Evolutionary conservation across 2,329 filamentous ascomycete genomes (phyloP).

Genomic region (Chalaropsis thielavioides): DNA sequence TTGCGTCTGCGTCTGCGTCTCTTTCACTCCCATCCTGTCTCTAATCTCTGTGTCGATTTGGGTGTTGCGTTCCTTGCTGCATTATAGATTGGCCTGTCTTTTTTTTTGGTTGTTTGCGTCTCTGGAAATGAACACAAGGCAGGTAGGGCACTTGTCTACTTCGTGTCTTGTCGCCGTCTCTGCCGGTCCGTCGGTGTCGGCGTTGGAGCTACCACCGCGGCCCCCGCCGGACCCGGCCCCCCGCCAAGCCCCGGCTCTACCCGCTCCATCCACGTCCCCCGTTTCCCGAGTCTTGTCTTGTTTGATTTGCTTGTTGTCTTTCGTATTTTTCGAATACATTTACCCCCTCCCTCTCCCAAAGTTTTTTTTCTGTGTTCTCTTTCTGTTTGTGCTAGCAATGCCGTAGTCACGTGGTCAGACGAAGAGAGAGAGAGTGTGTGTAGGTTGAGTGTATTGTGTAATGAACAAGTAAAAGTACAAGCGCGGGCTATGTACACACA

Average conservation of each 20-base stretch:
- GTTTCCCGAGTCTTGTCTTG: background rate
- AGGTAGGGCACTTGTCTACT: too few relatives aligned
- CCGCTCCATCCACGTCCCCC: background rate
- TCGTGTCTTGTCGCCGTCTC: background rate
- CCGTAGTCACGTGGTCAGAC: too few relatives aligned
- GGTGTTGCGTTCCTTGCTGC: background rate
- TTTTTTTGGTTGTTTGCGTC: background rate
- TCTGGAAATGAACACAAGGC: background rate
- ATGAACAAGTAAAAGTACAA: slow-evolving; percentile 4
- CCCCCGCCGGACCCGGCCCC: too few relatives aligned
- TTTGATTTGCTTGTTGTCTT: background rate
- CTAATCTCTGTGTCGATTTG: background rate
- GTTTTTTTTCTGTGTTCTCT: slow-evolving; percentile 4
- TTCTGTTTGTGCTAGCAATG: background rate
- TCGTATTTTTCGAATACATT: slow-evolving; percentile 6
- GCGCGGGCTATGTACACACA: background rate
- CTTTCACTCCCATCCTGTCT: background rate
- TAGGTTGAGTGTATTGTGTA: background rate
- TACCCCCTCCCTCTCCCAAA: slow-evolving; percentile 3
- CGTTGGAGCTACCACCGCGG: too few relatives aligned
- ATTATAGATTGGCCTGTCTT: background rate
- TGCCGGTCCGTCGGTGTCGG: too few relatives aligned
- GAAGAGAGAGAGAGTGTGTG: background rate
- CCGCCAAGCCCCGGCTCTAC: background rate
- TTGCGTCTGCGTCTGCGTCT: background rate